Percentiles rank a stretch among this genome's conserved stretches.
Conservation (phyloP, 768 basidiomycete species). For the Lactifluus pinguis region DNA sequence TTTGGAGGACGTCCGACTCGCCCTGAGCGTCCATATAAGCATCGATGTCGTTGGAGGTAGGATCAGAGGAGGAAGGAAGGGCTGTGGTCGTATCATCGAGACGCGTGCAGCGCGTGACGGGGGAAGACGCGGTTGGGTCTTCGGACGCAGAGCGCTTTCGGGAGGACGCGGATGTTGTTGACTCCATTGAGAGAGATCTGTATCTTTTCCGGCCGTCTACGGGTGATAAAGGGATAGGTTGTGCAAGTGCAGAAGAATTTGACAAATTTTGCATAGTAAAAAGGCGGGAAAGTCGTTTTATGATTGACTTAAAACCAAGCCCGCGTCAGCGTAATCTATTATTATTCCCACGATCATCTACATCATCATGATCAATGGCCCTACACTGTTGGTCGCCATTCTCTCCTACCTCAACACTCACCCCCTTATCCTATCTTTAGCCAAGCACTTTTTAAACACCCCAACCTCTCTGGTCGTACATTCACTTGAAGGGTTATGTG, state of each 20-base stretch:
- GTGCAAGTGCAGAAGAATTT: neutral
- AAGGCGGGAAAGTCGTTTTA: neutral
- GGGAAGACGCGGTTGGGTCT: constrained; percentile 38
- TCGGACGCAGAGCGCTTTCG: constrained; percentile 76
- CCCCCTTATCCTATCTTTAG: constrained; percentile 12
- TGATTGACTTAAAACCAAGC: neutral
- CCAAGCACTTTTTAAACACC: constrained; percentile 75
- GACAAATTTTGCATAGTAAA: constrained; percentile 8
- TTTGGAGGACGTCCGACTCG: constrained; percentile 17
- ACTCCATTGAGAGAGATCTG: constrained; percentile 68
- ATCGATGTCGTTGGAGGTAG: constrained; percentile 50
- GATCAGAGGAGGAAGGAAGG: constrained; percentile 16
- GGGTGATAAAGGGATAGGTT: constrained; percentile 1
- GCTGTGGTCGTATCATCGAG: constrained; percentile 9
- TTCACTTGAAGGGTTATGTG: constrained; percentile 64
- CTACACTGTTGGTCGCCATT: neutral
- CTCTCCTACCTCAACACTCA: neutral
- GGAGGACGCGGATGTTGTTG: constrained; percentile 60
- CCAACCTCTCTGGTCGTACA: constrained; percentile 66
- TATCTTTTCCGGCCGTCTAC: constrained; percentile 27
- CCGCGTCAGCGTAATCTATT: neutral
- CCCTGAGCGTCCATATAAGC: constrained; percentile 31
- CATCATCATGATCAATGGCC: neutral
- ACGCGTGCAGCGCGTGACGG: constrained; percentile 31
- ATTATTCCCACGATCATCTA: constrained; percentile 9